Conservation (phyloP, 208 protist species). For the Leptomonas seymouri region DNA sequence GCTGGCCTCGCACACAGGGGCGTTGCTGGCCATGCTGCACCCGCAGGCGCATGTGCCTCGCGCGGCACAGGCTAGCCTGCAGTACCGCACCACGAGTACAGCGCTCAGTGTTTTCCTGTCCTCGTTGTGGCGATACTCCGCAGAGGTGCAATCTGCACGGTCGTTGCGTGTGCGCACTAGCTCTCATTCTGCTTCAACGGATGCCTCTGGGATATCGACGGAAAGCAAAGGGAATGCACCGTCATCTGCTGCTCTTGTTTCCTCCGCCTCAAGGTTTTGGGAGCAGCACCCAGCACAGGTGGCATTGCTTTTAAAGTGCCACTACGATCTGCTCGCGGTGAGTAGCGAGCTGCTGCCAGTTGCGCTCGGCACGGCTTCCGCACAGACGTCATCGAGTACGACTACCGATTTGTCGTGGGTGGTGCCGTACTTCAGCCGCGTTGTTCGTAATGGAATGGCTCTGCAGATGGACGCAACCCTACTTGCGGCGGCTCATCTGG, state of each 20-base stretch:
- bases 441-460: conserved; percentile 21
- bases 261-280: background rate
- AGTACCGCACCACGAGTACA: conserved; percentile 2
- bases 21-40: background rate
- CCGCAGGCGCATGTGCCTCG: background rate
- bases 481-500: conserved; percentile 17
- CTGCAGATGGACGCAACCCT: conserved; percentile 21
- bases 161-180: background rate
- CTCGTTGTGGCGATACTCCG: background rate
- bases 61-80: background rate
- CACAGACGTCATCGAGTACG: background rate
- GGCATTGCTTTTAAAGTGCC: background rate
- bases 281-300: conserved; percentile 2
- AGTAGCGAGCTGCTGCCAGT: conserved; percentile 1
- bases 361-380: background rate
- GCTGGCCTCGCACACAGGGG: background rate
- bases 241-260: background rate
- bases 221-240: background rate
- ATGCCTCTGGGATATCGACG: background rate
- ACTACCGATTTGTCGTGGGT: conserved; percentile 3
- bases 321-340: conserved; percentile 1
- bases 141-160: background rate
- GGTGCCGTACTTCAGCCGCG: conserved; percentile 22
- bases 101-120: background rate
- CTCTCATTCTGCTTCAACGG: background rate